Evolutionary conservation across 495 filamentous ascomycete genomes (phyloP), one percentile per base, ranked within the genome.

Genomic region (Tricharina praecox): DNA sequence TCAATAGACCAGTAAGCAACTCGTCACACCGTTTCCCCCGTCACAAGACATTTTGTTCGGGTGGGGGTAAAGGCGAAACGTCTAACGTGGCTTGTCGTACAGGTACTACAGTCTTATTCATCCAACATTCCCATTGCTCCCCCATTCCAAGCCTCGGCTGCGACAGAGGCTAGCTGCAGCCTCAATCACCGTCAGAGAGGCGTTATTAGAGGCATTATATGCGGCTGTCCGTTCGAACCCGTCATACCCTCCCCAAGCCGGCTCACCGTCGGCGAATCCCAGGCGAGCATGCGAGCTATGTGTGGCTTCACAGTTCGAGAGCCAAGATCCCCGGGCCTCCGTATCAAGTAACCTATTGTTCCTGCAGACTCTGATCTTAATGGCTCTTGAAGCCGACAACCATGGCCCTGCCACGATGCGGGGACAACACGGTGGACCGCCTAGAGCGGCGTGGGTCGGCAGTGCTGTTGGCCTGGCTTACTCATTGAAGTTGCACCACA

Each of bases 51-150:
- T 13, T 32, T 5, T 32, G 7, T 5, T 32, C 7, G 28, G 7
- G 28, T 13, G 13, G 7, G 28, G 28, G 13, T 32, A 10, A 21
- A 16, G 25, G 10, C 28, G 19, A 15, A 21, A 33, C 15, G 25
- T 11, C 23, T 43, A 43, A 43, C 40, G 11, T n/a, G 10, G 9
- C 10, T 25, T 18, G 24, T 33, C 39, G 20, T 46, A 46, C 15
- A 85, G 79, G 40, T 87, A 86, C 57, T 77, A 83, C 45, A 66
- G 71, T 16, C 65, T 72, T 23, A 75, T 92, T 15, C 83, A 92
- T 55, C 73, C 75, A 1, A 73, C 76, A 13, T 77, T 87, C 45
- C 85, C 85, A 0, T 65, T 92, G 2, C 70, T 93, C 13, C 74
- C 82, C 0, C 68, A 74, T 52, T 76, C 70, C 28, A 83, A 78